Percentiles rank a stretch among this genome's conserved stretches.
Evolutionary conservation across 305 asterid species (phyloP).

Genomic region (Fraxinus ornus): DNA sequence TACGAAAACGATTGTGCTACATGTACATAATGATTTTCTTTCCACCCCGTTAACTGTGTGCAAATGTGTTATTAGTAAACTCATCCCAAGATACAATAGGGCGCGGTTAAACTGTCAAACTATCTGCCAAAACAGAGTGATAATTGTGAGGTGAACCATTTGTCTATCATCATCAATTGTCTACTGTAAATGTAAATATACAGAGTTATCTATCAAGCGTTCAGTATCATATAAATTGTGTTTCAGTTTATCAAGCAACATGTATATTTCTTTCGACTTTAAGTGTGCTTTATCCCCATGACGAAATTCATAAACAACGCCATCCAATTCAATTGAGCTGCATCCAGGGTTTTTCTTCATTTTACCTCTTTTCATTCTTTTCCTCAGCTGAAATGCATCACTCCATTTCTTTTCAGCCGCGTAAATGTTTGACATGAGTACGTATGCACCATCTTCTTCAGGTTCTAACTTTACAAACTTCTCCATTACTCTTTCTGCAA

Average conservation of each 20-base stretch:
- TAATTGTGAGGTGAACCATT: not conserved
- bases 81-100: not conserved
- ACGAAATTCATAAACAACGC: conserved; percentile 31
- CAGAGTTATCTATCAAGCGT: not conserved
- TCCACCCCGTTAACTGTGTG: not conserved
- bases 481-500: conserved; percentile 32
- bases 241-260: conserved; percentile 17
- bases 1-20: too few relatives aligned
- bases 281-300: conserved; percentile 38
- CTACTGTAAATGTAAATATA: not conserved
- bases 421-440: conserved; percentile 45
- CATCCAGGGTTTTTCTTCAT: conserved; percentile 41
- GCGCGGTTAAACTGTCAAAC: not conserved
- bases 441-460: conserved; percentile 30
- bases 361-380: conserved; percentile 31
- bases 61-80: not conserved
- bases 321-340: conserved; percentile 40
- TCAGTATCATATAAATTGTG: conserved; percentile 22
- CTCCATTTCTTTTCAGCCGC: conserved; percentile 36
- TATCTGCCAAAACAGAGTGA: not conserved
- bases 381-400: conserved; percentile 29
- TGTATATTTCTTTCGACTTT: conserved; percentile 27
- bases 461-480: conserved; percentile 28
- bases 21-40: not conserved
- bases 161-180: not conserved